Evolutionary conservation across 1,284 basidiomycete species (phyloP).

Genomic region (Cryptococcus wingfieldii): DNA sequence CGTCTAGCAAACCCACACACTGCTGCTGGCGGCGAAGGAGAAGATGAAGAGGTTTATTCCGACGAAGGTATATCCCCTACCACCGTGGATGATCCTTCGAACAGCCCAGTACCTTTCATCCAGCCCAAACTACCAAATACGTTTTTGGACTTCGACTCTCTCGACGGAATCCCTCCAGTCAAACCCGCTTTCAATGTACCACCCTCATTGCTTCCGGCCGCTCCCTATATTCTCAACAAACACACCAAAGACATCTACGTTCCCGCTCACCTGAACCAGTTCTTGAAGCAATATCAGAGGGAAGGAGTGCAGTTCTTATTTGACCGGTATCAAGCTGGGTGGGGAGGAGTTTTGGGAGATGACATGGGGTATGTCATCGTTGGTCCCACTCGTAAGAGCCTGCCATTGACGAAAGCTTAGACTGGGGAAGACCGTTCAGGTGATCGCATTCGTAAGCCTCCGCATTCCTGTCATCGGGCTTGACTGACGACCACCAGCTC

Average conservation of each 20-base stretch:
- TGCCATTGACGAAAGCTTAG: constrained; percentile 7
- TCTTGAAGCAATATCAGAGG: constrained; percentile 52
- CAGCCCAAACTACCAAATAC: too few relatives aligned
- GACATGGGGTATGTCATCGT: constrained; percentile 51
- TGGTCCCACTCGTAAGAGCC: neutral
- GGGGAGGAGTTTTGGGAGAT: constrained; percentile 52
- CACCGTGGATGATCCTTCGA: too few relatives aligned
- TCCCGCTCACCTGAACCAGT: constrained; percentile 51
- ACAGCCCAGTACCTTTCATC: too few relatives aligned
- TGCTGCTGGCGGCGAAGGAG: too few relatives aligned
- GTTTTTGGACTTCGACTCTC: neutral
- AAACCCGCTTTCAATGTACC: constrained; percentile 24
- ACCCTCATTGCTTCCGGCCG: constrained; percentile 15
- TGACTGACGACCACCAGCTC: constrained; percentile 29
- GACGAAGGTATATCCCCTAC: too few relatives aligned
- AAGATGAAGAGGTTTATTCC: too few relatives aligned
- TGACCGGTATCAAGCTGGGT: constrained; percentile 43
- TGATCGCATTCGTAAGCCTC: constrained; percentile 40
- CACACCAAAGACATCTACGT: constrained; percentile 31
- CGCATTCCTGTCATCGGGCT: neutral
- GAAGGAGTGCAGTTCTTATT: constrained; percentile 52
- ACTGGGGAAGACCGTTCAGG: constrained; percentile 51
- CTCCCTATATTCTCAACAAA: constrained; percentile 23
- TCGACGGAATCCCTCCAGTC: constrained; percentile 13
- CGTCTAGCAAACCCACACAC: too few relatives aligned